Percentiles rank a stretch among this genome's conserved stretches.
These are phyloP conservation scores for Talaromyces sp. DNA, from an alignment of 2,329 filamentous ascomycete species.

Conservation along the genomic window DNA sequence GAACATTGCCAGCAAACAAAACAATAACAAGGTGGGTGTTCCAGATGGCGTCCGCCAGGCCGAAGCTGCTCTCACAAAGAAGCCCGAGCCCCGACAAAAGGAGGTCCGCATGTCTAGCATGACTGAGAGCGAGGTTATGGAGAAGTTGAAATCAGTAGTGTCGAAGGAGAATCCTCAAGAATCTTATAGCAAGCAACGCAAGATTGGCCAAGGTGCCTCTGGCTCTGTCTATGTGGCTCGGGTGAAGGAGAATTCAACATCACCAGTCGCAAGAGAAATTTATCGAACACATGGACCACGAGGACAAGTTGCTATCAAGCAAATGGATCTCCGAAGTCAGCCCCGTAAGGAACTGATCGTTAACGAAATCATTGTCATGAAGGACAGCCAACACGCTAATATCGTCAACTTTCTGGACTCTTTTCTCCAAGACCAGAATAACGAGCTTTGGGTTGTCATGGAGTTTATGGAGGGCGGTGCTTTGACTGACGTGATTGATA, in stretches of 20 bases:
- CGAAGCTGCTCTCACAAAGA: conserved; percentile 81
- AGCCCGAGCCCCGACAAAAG: conserved; percentile 72
- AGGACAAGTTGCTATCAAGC: conserved; percentile 95
- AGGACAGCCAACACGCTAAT: conserved; percentile 95
- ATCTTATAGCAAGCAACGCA: conserved; percentile 98
- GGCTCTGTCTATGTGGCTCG: conserved; percentile 97
- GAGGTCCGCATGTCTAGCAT: conserved; percentile 98
- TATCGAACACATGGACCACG: conserved; percentile 73
- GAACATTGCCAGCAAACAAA: conserved; percentile 68
- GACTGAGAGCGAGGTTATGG: conserved; percentile 96
- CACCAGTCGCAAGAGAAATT: conserved; percentile 71
- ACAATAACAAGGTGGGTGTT: conserved; percentile 38
- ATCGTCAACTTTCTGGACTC: conserved; percentile 99
- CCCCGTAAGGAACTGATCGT: conserved; percentile 97
- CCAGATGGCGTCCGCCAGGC: conserved; percentile 78
- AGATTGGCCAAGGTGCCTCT: conserved; percentile 97
- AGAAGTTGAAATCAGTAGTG: conserved; percentile 86
- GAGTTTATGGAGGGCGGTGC: conserved; percentile 99
- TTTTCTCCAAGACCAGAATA: conserved; percentile 89
- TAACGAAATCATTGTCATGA: conserved; percentile 99
- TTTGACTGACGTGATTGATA: conserved; percentile 97
- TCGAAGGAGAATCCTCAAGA: conserved; percentile 92
- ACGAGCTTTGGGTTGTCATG: conserved; percentile 99
- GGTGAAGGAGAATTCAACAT: conserved; percentile 82
- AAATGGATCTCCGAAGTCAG: conserved; percentile 98